A percentile compares a stretch with the other conserved stretches of the same genome.
These are phyloP conservation scores for Wickerhamomyces sydowiorum DNA, from an alignment of 805 yeast genomes.

Conservation along the genomic window DNA sequence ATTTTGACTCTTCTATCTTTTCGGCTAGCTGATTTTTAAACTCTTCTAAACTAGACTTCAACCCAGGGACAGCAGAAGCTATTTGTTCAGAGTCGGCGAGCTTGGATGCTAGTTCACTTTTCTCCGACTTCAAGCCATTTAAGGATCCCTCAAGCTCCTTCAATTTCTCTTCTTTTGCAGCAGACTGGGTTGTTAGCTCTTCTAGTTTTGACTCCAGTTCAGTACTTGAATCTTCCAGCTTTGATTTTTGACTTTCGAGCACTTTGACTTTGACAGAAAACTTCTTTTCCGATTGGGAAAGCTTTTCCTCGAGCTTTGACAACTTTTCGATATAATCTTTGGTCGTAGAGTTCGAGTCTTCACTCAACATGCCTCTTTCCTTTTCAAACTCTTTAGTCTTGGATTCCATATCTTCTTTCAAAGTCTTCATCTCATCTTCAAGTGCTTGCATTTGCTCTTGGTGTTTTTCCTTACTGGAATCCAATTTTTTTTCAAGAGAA, in stretches of 20 bases:
- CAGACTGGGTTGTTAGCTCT: background rate
- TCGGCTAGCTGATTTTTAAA: background rate
- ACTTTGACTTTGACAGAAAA: slow-evolving; percentile 3
- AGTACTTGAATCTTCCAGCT: slow-evolving; percentile 9
- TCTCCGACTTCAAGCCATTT: background rate
- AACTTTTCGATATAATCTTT: slow-evolving; percentile 45
- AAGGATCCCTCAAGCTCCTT: background rate
- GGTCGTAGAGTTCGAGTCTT: slow-evolving; percentile 43
- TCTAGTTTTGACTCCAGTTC: slow-evolving; percentile 14
- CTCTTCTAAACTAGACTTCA: background rate
- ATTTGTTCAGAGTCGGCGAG: background rate
- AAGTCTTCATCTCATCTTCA: slow-evolving; percentile 23
- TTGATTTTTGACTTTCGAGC: slow-evolving; percentile 8
- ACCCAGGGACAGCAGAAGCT: background rate
- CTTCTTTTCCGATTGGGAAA: slow-evolving; percentile 10
- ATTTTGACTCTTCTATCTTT: slow-evolving; percentile 2
- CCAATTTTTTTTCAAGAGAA: slow-evolving; percentile 12
- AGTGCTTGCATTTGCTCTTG: slow-evolving; percentile 17
- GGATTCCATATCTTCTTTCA: slow-evolving; percentile 29
- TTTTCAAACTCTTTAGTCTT: slow-evolving; percentile 42
- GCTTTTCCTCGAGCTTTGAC: slow-evolving; percentile 32
- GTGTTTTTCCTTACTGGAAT: slow-evolving; percentile 17
- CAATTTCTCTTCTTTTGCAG: slow-evolving; percentile 1
- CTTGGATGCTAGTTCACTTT: background rate
- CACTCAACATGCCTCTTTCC: slow-evolving; percentile 41